A percentile compares a stretch with the other conserved stretches of the same genome.
Conservation (phyloP, 495 filamentous ascomycete genomes). For the Hypoxylon fuscum region DNA sequence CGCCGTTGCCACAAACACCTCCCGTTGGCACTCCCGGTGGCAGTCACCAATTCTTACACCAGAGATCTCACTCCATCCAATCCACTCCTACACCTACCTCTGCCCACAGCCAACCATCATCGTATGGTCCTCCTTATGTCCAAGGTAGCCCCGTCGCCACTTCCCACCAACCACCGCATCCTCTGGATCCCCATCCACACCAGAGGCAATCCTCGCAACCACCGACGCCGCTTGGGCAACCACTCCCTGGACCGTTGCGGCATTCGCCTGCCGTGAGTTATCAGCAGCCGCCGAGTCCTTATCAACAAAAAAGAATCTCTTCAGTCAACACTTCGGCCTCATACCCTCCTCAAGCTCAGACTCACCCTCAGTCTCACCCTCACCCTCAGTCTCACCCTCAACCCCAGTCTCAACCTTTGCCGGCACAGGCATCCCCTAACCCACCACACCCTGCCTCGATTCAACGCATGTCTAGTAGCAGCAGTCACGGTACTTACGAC, state of each 20-base stretch:
- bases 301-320: conserved; percentile 60
- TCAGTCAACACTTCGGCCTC: conserved; percentile 42
- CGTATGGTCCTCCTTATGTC: conserved; percentile 57
- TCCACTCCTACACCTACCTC: conserved; percentile 67
- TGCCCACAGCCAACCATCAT: conserved; percentile 60
- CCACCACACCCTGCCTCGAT: conserved; percentile 51
- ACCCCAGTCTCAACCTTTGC: conserved; percentile 15
- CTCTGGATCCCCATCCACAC: conserved; percentile 53
- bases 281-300: conserved; percentile 61
- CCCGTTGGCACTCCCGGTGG: conserved; percentile 57
- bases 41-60: conserved; percentile 53
- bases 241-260: conserved; percentile 51
- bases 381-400: conserved; percentile 44
- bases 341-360: conserved; percentile 39
- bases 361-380: conserved; percentile 31
- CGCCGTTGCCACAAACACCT: conserved; percentile 60
- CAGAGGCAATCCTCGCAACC: conserved; percentile 62
- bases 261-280: conserved; percentile 50
- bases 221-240: conserved; percentile 63
- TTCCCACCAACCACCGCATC: conserved; percentile 51
- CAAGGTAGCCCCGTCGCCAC: conserved; percentile 65
- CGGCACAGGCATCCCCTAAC: conserved; percentile 47
- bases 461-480: conserved; percentile 55
- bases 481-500: conserved; percentile 54
- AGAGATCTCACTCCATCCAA: conserved; percentile 58